Evolutionary conservation across 495 filamentous ascomycete species (phyloP), one percentile per base, ranked within the genome.

Genomic region (Tuber microsphaerosporum): DNA sequence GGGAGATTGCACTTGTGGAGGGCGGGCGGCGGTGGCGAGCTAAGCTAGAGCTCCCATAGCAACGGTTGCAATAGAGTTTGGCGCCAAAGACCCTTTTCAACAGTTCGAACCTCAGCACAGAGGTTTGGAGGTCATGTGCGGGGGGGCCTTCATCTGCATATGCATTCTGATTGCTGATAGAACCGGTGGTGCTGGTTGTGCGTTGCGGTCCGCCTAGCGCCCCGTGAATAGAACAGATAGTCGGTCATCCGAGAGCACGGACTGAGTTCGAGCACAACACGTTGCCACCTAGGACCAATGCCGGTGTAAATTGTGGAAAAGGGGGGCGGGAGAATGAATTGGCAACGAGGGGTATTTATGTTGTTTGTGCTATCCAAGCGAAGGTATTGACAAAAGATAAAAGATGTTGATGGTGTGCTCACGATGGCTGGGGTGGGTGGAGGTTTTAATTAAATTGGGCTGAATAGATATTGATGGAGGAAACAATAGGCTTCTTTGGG

Each of bases 31-130:
- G n/a, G 17, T 26, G 51, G 51, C 26, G 22, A 61, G 51, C 51
- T 61, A 4, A 26, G n/a, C n/a, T 14, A 31, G 51, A 61, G 51
- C 51, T 61, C n/a, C n/a, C 51, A 26, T 61, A 61, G 51, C 51
- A 61, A 61, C 51, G 51, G 51, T 61, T 61, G 51, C 51, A 26
- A 61, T 61, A 61, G 51, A 26, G 51, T 61, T 61, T 61, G 8
- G 51, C 22, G 51, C 51, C 51, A 61, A 61, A n/a, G 51, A 31
- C n/a, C 51, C 51, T 61, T 61, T 61, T 61, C 51, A 26, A 61
- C 51, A 61, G 51, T 26, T 61, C 51, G n/a, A 61, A 26, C 1
- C 51, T 61, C n/a, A 61, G 51, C 51, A n/a, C n/a, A 26, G 51
- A 26, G n/a, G 51, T 26, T 61, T 61, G 51, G 19, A 61, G 51